A percentile compares a stretch with the other conserved stretches of the same genome.
phyloP scores from a whole-genome alignment of 2,329 filamentous ascomycete species.

The Grosmannia clavigera region DNA sequence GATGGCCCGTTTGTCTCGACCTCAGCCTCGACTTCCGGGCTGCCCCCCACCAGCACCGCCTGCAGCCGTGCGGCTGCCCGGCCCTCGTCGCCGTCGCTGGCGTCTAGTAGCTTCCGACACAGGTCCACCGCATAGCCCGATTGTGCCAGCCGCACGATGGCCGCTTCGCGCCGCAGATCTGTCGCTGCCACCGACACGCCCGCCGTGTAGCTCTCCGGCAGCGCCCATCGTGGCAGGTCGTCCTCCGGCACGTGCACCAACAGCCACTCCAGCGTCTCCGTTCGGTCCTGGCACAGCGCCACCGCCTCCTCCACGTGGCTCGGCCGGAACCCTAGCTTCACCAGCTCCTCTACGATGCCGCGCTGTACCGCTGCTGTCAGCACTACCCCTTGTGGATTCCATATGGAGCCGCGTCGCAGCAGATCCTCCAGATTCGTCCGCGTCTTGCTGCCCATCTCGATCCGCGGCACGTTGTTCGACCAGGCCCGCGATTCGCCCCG shows the following conservation, averaged over 20 bases:
- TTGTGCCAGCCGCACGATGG: constrained; percentile 68
- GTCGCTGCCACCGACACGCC: constrained; percentile 77
- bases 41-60: constrained; percentile 41
- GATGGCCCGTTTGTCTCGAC: constrained; percentile 7
- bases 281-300: constrained; percentile 75
- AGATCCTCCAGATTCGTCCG: constrained; percentile 68
- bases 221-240: constrained; percentile 81
- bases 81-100: constrained; percentile 58
- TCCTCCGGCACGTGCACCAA: constrained; percentile 95
- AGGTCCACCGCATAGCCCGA: constrained; percentile 79
- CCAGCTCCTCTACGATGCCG: constrained; percentile 59
- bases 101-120: constrained; percentile 65
- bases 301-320: constrained; percentile 85
- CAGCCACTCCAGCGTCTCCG: constrained; percentile 91
- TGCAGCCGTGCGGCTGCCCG: constrained; percentile 73
- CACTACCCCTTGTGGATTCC: constrained; percentile 69
- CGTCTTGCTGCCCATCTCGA: constrained; percentile 81
- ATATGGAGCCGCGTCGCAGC: constrained; percentile 64
- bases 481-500: constrained; percentile 6
- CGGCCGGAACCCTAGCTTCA: constrained; percentile 69
- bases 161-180: constrained; percentile 68
- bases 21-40: too few relatives aligned
- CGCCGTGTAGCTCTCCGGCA: constrained; percentile 84
- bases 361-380: constrained; percentile 47
- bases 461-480: constrained; percentile 19